Base-by-base conservation (phyloP, 2,329 filamentous ascomycete genomes). In the Venturiaceae sp. region DNA sequence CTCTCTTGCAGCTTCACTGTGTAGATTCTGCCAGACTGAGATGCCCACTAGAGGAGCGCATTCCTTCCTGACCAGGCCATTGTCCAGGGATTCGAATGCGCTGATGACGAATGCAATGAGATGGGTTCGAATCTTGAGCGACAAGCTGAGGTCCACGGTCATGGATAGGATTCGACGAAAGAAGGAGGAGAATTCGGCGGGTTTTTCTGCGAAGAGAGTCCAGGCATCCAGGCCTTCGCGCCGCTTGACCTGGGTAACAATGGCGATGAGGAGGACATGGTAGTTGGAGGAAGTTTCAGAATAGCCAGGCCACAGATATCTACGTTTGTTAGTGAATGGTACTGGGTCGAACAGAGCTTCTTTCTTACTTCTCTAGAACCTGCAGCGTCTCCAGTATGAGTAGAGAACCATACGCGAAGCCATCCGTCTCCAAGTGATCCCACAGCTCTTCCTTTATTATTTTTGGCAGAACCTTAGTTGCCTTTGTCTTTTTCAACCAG, bases 41-140 rank as follows among this genome's bases (percentile, higher is more conserved):
- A 99, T 96, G 13, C 91, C 94, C 21, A 99, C 92, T 55, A 99
- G 77, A 1, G 95, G 90, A 6, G 92, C 94, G 72, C 94, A 97
- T 77, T 99, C 94, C 71, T 96, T 97, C 62, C 94, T 86, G 54
- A 99, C 88, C 58, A 95, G 82, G 37, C 83, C 82, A 68, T 85
- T 92, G 70, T 99, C 95, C 33, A 99, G 79, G 52, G 91, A 96
- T 71, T 97, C 92, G 69, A 96, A 99, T 36, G 92, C 89, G 64
- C 86, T 84, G 55, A 95, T 95, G 62, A 97, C 80, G 72, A 97
- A 97, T 26, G 83, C 87, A 23, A 99, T 77, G n/a, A 97, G 82
- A 56, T 95, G 86, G 8, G 87, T 88, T 61, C 90, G 84, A 58
- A 78, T 69, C 57, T 70, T 71, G 36, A 68, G 71, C 2, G 74